A percentile compares a stretch with the other conserved stretches of the same genome.
phyloP scores from a whole-genome alignment of 2,329 filamentous ascomycete species.

The Dryadomyces quercivorus region DNA sequence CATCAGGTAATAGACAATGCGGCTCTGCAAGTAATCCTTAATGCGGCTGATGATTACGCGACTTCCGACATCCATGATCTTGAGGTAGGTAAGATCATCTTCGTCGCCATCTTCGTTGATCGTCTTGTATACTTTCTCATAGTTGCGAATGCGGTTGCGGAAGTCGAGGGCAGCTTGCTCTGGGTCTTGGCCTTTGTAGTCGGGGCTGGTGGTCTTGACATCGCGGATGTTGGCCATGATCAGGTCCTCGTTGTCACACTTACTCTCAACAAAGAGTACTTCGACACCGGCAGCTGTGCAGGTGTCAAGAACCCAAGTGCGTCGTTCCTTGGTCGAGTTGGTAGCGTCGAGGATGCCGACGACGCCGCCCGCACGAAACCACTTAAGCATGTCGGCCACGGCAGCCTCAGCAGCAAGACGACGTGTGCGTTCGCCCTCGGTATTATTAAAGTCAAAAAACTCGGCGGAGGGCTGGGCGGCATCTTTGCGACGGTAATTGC shows the following conservation, averaged over 20 bases:
- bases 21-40: slow-evolving; percentile 89
- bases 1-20: slow-evolving; percentile 96
- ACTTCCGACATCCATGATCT: slow-evolving; percentile 91
- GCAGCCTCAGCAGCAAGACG: slow-evolving; percentile 84
- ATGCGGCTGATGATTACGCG: slow-evolving; percentile 98
- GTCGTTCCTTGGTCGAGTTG: slow-evolving; percentile 82
- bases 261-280: slow-evolving; percentile 91
- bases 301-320: slow-evolving; percentile 80
- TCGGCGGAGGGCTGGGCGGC: slow-evolving; percentile 85
- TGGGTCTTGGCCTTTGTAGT: slow-evolving; percentile 89
- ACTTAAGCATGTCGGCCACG: slow-evolving; percentile 83
- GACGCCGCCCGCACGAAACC: slow-evolving; percentile 78
- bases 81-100: slow-evolving; percentile 81
- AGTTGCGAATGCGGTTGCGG: slow-evolving; percentile 86
- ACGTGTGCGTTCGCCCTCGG: slow-evolving; percentile 80
- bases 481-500: slow-evolving; percentile 81
- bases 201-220: slow-evolving; percentile 92
- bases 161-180: slow-evolving; percentile 87
- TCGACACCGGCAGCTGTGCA: slow-evolving; percentile 69
- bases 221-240: slow-evolving; percentile 98
- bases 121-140: slow-evolving; percentile 92
- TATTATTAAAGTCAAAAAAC: slow-evolving; percentile 88
- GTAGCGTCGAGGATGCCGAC: slow-evolving; percentile 95
- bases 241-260: slow-evolving; percentile 88
- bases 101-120: slow-evolving; percentile 74